These are phyloP conservation scores for Alternaria consortialis DNA, from an alignment of 2,329 filamentous ascomycete genomes.

Conservation along the genomic window DNA sequence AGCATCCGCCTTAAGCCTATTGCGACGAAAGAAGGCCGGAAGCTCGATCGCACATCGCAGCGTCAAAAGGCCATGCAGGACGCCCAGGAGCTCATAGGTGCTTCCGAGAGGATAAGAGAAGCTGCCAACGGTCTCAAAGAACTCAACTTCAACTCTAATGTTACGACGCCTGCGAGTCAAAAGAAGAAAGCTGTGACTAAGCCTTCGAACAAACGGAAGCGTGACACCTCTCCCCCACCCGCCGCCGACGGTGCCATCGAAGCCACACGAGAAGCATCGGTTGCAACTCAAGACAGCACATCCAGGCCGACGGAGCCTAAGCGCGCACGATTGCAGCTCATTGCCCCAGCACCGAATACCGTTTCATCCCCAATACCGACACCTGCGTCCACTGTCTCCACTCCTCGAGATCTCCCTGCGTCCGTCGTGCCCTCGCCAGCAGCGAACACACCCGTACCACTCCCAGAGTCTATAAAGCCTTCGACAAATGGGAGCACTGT, in stretches of 20 bases:
- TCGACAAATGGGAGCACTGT: conserved; percentile 30
- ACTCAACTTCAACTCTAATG: conserved; percentile 37
- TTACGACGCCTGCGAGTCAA: conserved; percentile 30
- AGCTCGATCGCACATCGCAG: conserved; percentile 71
- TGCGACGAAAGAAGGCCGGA: conserved; percentile 81
- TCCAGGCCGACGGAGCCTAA: conserved; percentile 43
- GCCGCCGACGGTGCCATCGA: conserved; percentile 23
- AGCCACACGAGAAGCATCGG: conserved; percentile 33
- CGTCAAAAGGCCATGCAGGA: conserved; percentile 59
- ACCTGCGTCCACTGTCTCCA: conserved; percentile 20
- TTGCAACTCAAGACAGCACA: conserved; percentile 39
- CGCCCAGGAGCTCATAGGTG: conserved; percentile 49
- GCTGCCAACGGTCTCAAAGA: conserved; percentile 48
- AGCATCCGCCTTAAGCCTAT: conserved; percentile 82
- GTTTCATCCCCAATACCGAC: conserved; percentile 24
- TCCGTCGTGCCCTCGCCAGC: conserved; percentile 27
- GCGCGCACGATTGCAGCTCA: conserved; percentile 36
- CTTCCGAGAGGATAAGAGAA: conserved; percentile 45
- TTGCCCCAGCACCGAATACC: conserved; percentile 19
- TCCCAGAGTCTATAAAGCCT: conserved; percentile 29
- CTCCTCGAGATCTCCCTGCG: conserved; percentile 15
- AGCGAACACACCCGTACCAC: conserved; percentile 19
- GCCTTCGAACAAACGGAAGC: conserved; percentile 63
- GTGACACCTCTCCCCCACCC: conserved; percentile 57
- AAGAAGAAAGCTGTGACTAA: conserved; percentile 35